A percentile compares a stretch with the other conserved stretches of the same genome.
These are phyloP conservation scores for Vitis hybrid DNA, from an alignment of 177 flowering plant species.

Conservation along the genomic window DNA sequence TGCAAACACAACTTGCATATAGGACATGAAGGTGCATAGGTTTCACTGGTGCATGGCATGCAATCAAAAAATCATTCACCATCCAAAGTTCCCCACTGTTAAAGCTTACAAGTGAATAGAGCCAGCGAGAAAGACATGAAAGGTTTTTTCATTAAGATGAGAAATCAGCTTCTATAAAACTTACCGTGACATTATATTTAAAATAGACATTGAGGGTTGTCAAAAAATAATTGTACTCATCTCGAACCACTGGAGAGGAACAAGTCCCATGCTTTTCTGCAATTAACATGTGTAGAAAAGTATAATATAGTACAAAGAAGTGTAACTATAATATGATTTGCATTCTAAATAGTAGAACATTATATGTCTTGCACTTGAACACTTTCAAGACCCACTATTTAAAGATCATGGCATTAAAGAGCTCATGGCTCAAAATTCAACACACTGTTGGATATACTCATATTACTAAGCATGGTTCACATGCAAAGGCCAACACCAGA, in stretches of 20 bases:
- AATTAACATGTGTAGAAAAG: constrained; percentile 4
- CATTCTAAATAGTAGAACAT: neutral
- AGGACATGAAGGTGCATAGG: too few species aligned
- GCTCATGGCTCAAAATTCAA: neutral
- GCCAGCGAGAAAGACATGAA: neutral
- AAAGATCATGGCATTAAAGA: constrained; percentile 2
- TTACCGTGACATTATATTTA: constrained; percentile 79
- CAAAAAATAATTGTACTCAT: constrained; percentile 71
- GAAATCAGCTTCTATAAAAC: constrained; percentile 14
- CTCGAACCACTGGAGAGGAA: constrained; percentile 57
- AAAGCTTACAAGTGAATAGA: neutral
- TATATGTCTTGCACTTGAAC: neutral
- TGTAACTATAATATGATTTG: neutral
- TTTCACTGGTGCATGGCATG: too few species aligned
- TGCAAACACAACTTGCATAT: too few species aligned
- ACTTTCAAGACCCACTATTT: constrained; percentile 1
- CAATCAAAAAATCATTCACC: too few species aligned
- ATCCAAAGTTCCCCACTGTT: neutral
- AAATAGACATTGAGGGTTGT: constrained; percentile 68
- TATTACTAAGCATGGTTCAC: neutral
- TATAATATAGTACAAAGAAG: neutral
- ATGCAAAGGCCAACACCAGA: neutral
- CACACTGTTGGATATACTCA: neutral
- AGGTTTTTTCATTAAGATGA: neutral
- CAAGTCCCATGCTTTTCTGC: constrained; percentile 95